phyloP scores from a whole-genome alignment of 2,329 filamentous ascomycete genomes.

The Cordyceps pruinosa region DNA sequence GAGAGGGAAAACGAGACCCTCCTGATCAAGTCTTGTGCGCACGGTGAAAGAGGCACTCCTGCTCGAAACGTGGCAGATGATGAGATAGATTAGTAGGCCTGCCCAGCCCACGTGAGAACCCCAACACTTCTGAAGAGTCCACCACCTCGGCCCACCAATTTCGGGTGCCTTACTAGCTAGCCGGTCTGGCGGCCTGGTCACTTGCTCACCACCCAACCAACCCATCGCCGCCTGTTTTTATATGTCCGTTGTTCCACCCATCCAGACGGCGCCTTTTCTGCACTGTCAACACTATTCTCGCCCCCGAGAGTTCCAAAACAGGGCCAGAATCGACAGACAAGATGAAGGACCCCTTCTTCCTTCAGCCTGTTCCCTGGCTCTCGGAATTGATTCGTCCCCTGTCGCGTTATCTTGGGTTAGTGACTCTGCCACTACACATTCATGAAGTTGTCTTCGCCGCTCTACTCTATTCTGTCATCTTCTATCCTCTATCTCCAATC shows the following conservation, averaged over 20 bases:
- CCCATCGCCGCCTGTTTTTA: neutral
- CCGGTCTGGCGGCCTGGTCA: neutral
- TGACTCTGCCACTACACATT: constrained; percentile 65
- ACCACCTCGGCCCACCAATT: constrained; percentile 14
- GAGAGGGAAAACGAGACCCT: too few relatives aligned
- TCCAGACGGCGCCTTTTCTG: neutral
- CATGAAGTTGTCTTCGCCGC: constrained; percentile 68
- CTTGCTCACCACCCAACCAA: neutral
- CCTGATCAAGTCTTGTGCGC: constrained; percentile 1
- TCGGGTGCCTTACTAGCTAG: neutral
- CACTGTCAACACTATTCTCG: neutral
- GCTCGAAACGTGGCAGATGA: constrained; percentile 1
- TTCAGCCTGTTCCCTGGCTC: constrained; percentile 53
- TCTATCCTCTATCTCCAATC: constrained; percentile 58
- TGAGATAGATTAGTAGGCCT: neutral
- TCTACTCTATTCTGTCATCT: constrained; percentile 61
- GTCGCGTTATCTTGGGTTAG: constrained; percentile 54
- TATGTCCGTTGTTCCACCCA: neutral
- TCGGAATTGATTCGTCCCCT: constrained; percentile 53
- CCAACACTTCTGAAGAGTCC: constrained; percentile 11
- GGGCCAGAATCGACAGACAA: constrained; percentile 15
- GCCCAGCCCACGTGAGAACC: constrained; percentile 11
- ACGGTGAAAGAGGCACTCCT: neutral
- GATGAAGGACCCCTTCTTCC: constrained; percentile 70
- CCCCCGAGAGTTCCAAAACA: neutral